Conservation (phyloP, 1,139 yeast genomes). For the Arxiozyma heterogenica region DNA sequence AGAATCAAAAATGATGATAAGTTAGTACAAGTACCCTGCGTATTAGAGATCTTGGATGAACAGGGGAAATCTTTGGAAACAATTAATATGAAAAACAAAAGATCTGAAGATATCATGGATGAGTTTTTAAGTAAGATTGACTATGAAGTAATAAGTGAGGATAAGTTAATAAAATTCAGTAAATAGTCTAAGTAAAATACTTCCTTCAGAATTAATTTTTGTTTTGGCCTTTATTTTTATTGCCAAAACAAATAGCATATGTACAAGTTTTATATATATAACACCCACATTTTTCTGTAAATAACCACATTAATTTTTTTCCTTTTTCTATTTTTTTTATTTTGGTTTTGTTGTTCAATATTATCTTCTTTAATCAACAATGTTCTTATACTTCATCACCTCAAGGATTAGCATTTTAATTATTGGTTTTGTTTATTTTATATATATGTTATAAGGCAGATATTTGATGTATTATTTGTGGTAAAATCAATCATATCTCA, state of each 20-base stretch:
- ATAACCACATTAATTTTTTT: not conserved
- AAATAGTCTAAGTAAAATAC: not conserved
- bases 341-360: too few species aligned
- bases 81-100: slow-evolving; percentile 25
- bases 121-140: slow-evolving; percentile 21
- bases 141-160: slow-evolving; percentile 20
- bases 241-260: too few species aligned
- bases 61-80: slow-evolving; percentile 16
- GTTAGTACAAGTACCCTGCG: slow-evolving; percentile 24
- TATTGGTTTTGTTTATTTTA: too few species aligned
- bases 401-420: too few species aligned
- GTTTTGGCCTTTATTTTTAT: not conserved
- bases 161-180: slow-evolving; percentile 6
- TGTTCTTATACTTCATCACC: too few species aligned
- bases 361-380: too few species aligned
- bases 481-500: too few species aligned
- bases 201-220: not conserved
- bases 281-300: not conserved
- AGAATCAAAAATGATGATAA: slow-evolving; percentile 41
- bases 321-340: not conserved
- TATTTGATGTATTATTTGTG: too few species aligned
- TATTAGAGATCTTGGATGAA: slow-evolving; percentile 24
- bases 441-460: too few species aligned
- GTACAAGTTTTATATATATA: not conserved
- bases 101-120: slow-evolving; percentile 21